Evolutionary conservation across 345 rosid species (phyloP), one percentile per base, ranked within the genome.

Genomic region (Raphanus sativus): DNA sequence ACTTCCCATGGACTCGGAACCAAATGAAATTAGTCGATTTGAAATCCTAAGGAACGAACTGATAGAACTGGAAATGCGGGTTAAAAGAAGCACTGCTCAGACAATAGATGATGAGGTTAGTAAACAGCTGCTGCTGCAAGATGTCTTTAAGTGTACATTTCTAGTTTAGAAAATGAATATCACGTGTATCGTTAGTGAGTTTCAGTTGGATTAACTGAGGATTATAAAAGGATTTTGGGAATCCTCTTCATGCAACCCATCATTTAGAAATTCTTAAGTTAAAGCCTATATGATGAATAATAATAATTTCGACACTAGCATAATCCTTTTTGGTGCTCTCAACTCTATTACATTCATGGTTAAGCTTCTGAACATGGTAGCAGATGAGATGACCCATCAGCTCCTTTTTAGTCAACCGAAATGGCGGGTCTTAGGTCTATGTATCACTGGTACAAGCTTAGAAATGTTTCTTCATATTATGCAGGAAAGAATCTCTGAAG

Each of bases 1-100:
- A 74, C 82, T 76, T 70, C 75, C 77, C 77, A 74, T 69, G 30
- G 86, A 80, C 60, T 82, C 89, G 1, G 91, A 86, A 67, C 81
- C 92, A 25, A 85, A 77, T 85, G 98, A 90, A 73, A 86, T 92
- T 62, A 82, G 33, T 62, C 93, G 97, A 29, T 95, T 91, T 48
- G 96, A 92, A 81, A 82, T 83, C 69, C 73, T 95, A 30, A 92
- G 93, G 85, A 92, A 85, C 69, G 99, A 95, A 82, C 87, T 95
- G 28, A 87, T 91, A 68, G 97, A 91, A 83, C 96, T 95, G 71
- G 98, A 95, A 79, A 85, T 83, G 65, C 89, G 97, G 70, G 96
- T 95, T 66, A 89, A 88, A 79, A 86, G 78, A 78, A 89, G 89
- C 83, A 81, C 97, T 50, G 83, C 85, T 84, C 89, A 86, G 77